Conservation (phyloP, 192 early-diverging fungal genomes). For the Coemansia sp. region DNA sequence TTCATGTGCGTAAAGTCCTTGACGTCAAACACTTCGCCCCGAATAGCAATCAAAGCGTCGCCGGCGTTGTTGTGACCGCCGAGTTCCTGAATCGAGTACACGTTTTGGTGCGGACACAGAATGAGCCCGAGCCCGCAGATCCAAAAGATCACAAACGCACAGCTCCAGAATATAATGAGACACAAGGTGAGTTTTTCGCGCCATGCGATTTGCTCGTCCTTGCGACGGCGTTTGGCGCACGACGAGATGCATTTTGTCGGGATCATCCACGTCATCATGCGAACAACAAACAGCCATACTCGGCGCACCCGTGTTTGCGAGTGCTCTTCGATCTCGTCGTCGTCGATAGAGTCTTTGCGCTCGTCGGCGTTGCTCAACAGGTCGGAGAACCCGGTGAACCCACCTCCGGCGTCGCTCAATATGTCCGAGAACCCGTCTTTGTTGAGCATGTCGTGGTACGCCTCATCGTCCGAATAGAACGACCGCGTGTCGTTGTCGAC, state of each 20-base stretch:
- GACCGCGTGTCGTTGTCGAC: conserved; percentile 51
- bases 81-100: conserved; percentile 68
- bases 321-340: conserved; percentile 38
- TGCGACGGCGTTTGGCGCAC: conserved; percentile 73
- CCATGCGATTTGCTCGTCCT: conserved; percentile 87
- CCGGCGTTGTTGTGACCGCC: conserved; percentile 55
- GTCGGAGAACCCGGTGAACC: conserved; percentile 47
- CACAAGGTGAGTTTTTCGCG: conserved; percentile 93
- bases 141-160: conserved; percentile 77
- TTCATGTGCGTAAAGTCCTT: conserved; percentile 59
- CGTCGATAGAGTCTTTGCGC: conserved; percentile 27
- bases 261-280: conserved; percentile 64
- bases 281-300: conserved; percentile 80
- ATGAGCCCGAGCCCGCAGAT: conserved; percentile 70
- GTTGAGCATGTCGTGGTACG: conserved; percentile 43
- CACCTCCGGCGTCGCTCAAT: conserved; percentile 39
- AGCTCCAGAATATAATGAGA: conserved; percentile 73
- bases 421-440: conserved; percentile 48
- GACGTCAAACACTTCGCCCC: conserved; percentile 80
- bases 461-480: conserved; percentile 55
- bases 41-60: conserved; percentile 65
- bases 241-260: conserved; percentile 63
- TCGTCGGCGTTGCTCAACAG: conserved; percentile 32
- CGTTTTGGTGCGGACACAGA: conserved; percentile 70
- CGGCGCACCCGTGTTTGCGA: conserved; percentile 60